A percentile compares a stretch with the other conserved stretches of the same genome.
These are phyloP conservation scores for Triangularia setosa DNA, from an alignment of 2,329 filamentous ascomycete species.

Conservation along the genomic window DNA sequence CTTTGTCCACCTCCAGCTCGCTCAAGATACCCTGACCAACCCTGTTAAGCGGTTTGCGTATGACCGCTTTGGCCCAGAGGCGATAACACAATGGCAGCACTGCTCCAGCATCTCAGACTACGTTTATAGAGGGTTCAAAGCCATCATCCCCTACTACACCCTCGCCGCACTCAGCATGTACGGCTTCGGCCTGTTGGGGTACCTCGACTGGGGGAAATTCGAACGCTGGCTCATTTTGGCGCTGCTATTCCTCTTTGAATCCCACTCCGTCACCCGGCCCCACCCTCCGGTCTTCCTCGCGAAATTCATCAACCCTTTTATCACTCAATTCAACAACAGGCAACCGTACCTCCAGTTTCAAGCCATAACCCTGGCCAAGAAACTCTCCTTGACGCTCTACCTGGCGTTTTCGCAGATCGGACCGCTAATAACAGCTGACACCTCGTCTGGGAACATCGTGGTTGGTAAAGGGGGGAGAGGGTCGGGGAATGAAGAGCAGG, in stretches of 20 bases:
- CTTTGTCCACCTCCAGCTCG: slow-evolving; percentile 80
- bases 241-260: slow-evolving; percentile 53
- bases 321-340: slow-evolving; percentile 38
- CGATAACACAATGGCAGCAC: slow-evolving; percentile 50
- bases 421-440: slow-evolving; percentile 54
- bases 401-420: slow-evolving; percentile 80
- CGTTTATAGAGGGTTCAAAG: slow-evolving; percentile 59
- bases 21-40: slow-evolving; percentile 77
- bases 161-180: slow-evolving; percentile 56
- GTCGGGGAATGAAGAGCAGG: slow-evolving; percentile 44
- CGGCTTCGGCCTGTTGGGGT: slow-evolving; percentile 59
- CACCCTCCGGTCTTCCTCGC: slow-evolving; percentile 42
- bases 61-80: slow-evolving; percentile 75
- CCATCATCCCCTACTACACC: slow-evolving; percentile 58
- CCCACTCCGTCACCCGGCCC: slow-evolving; percentile 53
- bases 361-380: slow-evolving; percentile 69
- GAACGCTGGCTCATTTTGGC: slow-evolving; percentile 60
- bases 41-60: slow-evolving; percentile 79
- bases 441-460: slow-evolving; percentile 30
- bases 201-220: slow-evolving; percentile 63
- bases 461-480: slow-evolving; percentile 29
- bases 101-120: slow-evolving; percentile 70
- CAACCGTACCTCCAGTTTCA: slow-evolving; percentile 81
- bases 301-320: slow-evolving; percentile 30
- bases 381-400: slow-evolving; percentile 72